Conservation (phyloP, 208 protist species). For the Trichomonas gallinae region DNA sequence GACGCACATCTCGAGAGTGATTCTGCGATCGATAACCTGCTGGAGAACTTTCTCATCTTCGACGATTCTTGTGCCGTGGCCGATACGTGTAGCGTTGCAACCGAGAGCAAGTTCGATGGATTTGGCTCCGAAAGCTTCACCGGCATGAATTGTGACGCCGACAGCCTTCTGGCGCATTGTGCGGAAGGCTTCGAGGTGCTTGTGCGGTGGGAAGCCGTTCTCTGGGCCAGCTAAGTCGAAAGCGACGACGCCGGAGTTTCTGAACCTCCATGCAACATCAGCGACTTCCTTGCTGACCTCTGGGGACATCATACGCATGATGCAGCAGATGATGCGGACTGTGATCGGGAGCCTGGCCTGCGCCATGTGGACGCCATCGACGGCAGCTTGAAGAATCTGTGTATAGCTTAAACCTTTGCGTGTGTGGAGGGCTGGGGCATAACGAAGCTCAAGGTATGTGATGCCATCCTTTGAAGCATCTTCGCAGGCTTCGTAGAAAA, state of each 20-base stretch:
- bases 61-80: background rate
- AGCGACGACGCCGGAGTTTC: background rate
- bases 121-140: background rate
- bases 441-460: background rate
- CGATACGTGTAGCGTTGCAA: background rate
- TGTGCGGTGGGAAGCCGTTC: background rate
- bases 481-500: conserved; percentile 21
- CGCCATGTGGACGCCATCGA: background rate
- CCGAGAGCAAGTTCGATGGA: background rate
- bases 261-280: background rate
- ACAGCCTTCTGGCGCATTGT: background rate
- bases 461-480: background rate
- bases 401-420: background rate
- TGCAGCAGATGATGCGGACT: background rate
- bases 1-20: background rate
- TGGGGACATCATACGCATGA: background rate
- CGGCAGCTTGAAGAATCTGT: background rate
- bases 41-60: background rate
- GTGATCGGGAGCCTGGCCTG: background rate
- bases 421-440: background rate
- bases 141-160: background rate
- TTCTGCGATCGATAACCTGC: background rate
- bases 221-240: conserved; percentile 9
- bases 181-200: background rate
- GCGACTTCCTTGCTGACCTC: background rate